Conservation (phyloP, 495 filamentous ascomycete species). For the Daldinia loculata region DNA sequence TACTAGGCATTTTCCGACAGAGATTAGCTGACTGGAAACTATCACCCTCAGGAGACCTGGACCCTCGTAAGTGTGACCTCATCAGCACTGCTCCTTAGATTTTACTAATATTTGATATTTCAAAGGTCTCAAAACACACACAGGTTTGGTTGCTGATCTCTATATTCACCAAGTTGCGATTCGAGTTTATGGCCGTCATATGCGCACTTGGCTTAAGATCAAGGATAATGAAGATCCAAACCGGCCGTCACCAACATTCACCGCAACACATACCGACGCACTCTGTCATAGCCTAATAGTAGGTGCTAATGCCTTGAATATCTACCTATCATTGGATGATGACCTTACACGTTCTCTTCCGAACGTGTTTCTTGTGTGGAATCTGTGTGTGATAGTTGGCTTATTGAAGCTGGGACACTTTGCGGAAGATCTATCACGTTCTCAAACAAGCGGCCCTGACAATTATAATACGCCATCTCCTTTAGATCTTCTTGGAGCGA, state of each 20-base stretch:
- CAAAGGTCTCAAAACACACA: slow-evolving; percentile 17
- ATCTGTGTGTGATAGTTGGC: slow-evolving; percentile 25
- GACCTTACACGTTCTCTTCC: slow-evolving; percentile 24
- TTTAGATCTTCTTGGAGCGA: slow-evolving; percentile 11
- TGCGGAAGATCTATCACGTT: slow-evolving; percentile 1
- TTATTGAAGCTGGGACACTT: slow-evolving; percentile 30
- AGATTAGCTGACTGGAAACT: slow-evolving; percentile 28
- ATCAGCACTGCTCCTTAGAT: no score
- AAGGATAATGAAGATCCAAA: slow-evolving; percentile 1
- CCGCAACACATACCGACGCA: slow-evolving; percentile 20
- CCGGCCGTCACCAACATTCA: slow-evolving; percentile 11
- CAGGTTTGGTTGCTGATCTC: slow-evolving; percentile 26
- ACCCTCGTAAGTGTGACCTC: slow-evolving; percentile 19
- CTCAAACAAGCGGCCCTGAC: neutral
- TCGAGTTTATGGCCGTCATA: slow-evolving; percentile 12
- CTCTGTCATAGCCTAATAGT: slow-evolving; percentile 32
- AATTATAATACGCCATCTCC: slow-evolving; percentile 10
- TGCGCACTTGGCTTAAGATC: slow-evolving; percentile 4
- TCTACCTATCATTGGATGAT: slow-evolving; percentile 32
- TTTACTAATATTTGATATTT: neutral
- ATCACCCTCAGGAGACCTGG: slow-evolving; percentile 14
- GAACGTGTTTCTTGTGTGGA: slow-evolving; percentile 32
- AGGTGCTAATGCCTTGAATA: slow-evolving; percentile 7
- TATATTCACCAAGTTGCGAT: slow-evolving; percentile 37
- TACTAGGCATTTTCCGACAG: slow-evolving; percentile 29